Percentiles rank a stretch among this genome's conserved stretches.
These are phyloP conservation scores for Hibiscus mutabilis DNA, from an alignment of 345 rosid species.

Conservation along the genomic window DNA sequence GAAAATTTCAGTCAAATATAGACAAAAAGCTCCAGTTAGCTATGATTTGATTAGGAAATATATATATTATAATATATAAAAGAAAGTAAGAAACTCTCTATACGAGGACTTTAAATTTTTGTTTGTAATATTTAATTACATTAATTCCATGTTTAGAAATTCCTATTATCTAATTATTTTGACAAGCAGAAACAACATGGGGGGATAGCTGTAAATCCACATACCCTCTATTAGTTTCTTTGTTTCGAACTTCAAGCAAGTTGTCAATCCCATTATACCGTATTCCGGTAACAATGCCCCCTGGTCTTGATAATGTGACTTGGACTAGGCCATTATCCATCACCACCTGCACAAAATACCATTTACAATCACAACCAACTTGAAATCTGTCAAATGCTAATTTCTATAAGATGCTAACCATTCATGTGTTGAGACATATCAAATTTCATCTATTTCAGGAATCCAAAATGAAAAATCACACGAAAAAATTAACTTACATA, in stretches of 20 bases:
- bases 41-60: background rate
- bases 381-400: background rate
- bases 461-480: conserved; percentile 8
- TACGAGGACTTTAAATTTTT: background rate
- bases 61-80: background rate
- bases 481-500: conserved; percentile 32
- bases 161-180: background rate
- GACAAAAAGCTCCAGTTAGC: background rate
- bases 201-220: conserved; percentile 2
- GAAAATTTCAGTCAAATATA: background rate
- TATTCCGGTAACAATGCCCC: conserved; percentile 66
- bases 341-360: conserved; percentile 43
- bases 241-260: conserved; percentile 66
- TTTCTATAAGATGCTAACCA: background rate
- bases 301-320: conserved; percentile 64
- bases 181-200: background rate
- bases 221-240: conserved; percentile 78
- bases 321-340: conserved; percentile 66
- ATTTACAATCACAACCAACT: conserved; percentile 3
- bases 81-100: background rate
- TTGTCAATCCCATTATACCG: conserved; percentile 52
- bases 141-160: background rate
- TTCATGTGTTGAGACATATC: background rate
- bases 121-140: background rate
- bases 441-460: background rate